Base-by-base conservation (phyloP, 805 yeast species). In the Saturnispora zaruensis region DNA sequence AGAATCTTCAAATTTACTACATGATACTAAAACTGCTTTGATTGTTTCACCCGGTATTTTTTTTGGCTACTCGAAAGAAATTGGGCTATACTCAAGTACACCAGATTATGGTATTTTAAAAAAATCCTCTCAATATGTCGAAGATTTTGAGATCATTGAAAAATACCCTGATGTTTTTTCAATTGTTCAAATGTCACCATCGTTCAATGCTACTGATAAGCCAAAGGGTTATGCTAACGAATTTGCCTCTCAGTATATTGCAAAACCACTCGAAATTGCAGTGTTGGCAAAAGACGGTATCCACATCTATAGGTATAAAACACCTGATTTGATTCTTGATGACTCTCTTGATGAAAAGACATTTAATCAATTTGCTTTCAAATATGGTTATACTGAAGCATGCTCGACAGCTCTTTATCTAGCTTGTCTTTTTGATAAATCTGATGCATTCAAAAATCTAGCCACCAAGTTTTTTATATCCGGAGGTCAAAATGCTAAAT, bases 21-120 rank as follows among this genome's bases (percentile, higher is more conserved):
- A 75, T 52, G 77, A 83, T 42, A 74, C 84, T 25, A 70, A 76
- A 38, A 70, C 79, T 9, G 74, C 85, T 24, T 74, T 77, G 30
- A 71, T 90, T 11, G 71, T 87, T 28, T 80, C 95, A 20, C 96
- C 96, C 0, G 96, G 95, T n/a, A 81, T 88, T 3, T 90, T 81
- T 59, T 73, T 90, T 53, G 83, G 87, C 37, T 85, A 83, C 11
- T 62, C 62, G 41, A 67, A 73, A 4, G 75, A 71, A 52, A 75
- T 76, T 49, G 66, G 87, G 21, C 7, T 64, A 9, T 88, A 85
- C 63, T 82, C 84, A 3, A 74, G 91, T 44, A 83, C 88, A 7
- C 84, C 93, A 6, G 96, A 93, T 65, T 82, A 87, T 60, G 96
- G 96, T 41, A 74, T 85, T 40, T 69, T 88, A 54, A 88, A 87